Evolutionary conservation across 192 early-diverging fungal species (phyloP), one percentile per base, ranked within the genome.

Genomic region (Kappamyces sp.): DNA sequence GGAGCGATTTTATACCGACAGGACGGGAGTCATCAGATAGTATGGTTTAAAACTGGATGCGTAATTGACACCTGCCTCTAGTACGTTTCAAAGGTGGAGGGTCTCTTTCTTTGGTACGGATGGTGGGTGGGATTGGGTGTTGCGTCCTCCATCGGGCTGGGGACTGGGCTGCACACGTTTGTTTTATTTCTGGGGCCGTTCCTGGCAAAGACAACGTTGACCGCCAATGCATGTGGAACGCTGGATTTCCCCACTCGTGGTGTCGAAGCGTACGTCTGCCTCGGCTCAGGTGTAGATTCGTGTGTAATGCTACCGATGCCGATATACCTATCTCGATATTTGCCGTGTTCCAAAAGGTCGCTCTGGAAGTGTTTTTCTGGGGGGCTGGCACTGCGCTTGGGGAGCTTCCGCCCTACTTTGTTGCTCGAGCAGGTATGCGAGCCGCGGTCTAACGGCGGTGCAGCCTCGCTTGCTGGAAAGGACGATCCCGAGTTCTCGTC

Each of bases 361-460:
- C 80, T 39, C 73, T 73, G 62, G 91, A 93, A 54, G 84, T 81
- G 49, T 87, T 93, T 49, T 92, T 90, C 66, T 97, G 94, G 94
- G 93, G 93, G 13, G 66, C 87, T 38, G 93, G 93, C 38, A 97
- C 93, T 0, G 86, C 94, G 9, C 67, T 97, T 8, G 94, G 92
- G 13, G 94, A 97, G 69, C 66, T 97, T 23, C 94, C 93, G 9
- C 94, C 94, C 1, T 94, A 95, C 65, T 95, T 97, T 75, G 89
- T 94, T 13, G 89, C 92, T 23, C 77, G 90, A 49, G 91, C 93
- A 10, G 84, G 86, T 88, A 72, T 37, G 13, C 44, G 9, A 1
- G 6, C 15, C 49, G 13, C 23, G 5, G 6, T 5, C 31, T 6
- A 23, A 13, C 49, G 12, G 31, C 10, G 51, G 38, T 53, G 2